A percentile compares a stretch with the other conserved stretches of the same genome.
phyloP scores from a whole-genome alignment of 345 rosid genomes.

The Limnanthes douglasii region DNA sequence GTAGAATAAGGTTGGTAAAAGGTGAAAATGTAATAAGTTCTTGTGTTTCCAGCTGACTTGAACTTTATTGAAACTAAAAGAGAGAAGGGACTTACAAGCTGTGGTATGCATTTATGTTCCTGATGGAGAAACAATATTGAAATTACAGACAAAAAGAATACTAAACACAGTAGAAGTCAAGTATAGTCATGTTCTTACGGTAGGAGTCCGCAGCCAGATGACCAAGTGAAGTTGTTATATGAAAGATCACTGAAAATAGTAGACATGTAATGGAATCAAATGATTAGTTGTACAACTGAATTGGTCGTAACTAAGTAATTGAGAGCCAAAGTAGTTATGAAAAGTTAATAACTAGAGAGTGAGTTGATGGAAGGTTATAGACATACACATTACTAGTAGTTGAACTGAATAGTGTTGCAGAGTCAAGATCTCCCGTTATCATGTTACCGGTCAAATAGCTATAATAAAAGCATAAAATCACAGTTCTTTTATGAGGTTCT shows the following conservation, averaged over 20 bases:
- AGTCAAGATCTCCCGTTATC: slow-evolving; percentile 14
- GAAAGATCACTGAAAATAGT: slow-evolving; percentile 20
- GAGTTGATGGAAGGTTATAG: no score
- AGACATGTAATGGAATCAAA: not conserved
- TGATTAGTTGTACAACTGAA: slow-evolving; percentile 1
- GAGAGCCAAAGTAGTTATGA: no score
- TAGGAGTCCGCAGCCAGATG: slow-evolving; percentile 13
- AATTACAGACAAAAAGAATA: not conserved
- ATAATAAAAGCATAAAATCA: no score
- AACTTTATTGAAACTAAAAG: no score
- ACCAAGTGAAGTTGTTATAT: slow-evolving; percentile 19
- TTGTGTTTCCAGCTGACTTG: no score
- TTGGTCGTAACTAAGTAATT: no score
- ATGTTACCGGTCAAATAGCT: slow-evolving; percentile 17
- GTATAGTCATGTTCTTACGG: slow-evolving; percentile 11
- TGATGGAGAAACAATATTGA: slow-evolving; percentile 2
- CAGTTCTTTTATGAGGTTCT: no score
- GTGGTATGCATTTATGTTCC: slow-evolving; percentile 15
- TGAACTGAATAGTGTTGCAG: slow-evolving; percentile 17
- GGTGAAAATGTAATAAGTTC: no score
- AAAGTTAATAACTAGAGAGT: no score
- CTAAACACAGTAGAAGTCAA: not conserved
- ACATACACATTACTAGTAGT: slow-evolving; percentile 17
- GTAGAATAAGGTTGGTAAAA: no score
- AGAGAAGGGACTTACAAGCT: slow-evolving; percentile 20